phyloP scores from a whole-genome alignment of 2,329 filamentous ascomycete genomes.

The Colletotrichum liaoningense region DNA sequence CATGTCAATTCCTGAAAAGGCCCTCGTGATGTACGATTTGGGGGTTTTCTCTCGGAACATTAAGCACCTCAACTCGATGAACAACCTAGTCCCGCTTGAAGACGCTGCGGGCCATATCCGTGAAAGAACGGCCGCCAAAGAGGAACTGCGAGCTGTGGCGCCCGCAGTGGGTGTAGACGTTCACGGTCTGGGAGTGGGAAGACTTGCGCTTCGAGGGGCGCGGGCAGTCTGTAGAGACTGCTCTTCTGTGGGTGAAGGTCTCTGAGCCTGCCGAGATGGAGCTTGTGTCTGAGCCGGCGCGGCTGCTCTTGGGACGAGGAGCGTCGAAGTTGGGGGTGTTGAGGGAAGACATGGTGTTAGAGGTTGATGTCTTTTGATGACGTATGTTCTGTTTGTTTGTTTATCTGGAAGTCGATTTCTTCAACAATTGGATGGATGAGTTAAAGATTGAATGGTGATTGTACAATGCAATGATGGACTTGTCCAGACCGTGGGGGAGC shows the following conservation, averaged over 20 bases:
- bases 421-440: not conserved
- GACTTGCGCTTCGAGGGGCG: constrained; percentile 44
- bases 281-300: constrained; percentile 29
- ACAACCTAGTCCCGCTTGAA: constrained; percentile 42
- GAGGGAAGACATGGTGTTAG: constrained; percentile 12
- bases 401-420: not conserved
- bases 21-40: not conserved
- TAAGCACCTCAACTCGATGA: not conserved
- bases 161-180: constrained; percentile 66
- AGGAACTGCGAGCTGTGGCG: constrained; percentile 66
- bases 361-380: not conserved
- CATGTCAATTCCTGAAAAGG: not conserved
- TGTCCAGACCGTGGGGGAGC: constrained; percentile 8
- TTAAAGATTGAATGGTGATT: not conserved
- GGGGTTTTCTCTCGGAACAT: not conserved
- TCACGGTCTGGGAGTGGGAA: constrained; percentile 53
- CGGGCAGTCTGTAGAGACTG: constrained; percentile 30
- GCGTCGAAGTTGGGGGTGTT: constrained; percentile 20
- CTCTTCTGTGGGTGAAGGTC: constrained; percentile 37
- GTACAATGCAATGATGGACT: not conserved
- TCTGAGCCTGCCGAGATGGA: constrained; percentile 16
- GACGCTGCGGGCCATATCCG: constrained; percentile 55
- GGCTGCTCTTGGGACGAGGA: constrained; percentile 32
- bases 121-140: constrained; percentile 60
- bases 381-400: not conserved